Percentiles rank a stretch among this genome's conserved stretches.
These are phyloP conservation scores for Bonia amplexicaulis DNA, from an alignment of 176 grass and related monocot species.

Conservation along the genomic window DNA sequence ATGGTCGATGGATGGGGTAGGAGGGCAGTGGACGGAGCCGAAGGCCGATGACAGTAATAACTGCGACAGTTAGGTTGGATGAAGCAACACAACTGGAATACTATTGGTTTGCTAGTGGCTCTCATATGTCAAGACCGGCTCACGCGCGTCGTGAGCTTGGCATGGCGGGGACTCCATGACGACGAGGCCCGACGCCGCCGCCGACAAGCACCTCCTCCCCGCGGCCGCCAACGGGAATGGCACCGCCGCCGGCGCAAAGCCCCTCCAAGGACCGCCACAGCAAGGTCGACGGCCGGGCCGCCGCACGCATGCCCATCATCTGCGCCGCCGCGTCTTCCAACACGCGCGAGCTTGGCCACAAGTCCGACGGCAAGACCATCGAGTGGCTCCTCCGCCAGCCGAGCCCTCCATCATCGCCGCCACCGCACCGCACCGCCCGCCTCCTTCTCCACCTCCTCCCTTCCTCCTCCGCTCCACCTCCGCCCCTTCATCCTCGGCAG, in stretches of 20 bases:
- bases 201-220: conserved; percentile 41
- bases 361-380: conserved; percentile 94
- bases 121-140: too few relatives aligned
- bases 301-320: conserved; percentile 88
- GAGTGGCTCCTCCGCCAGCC: conserved; percentile 95
- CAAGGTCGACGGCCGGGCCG: conserved; percentile 79
- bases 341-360: conserved; percentile 94
- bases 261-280: conserved; percentile 89
- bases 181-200: conserved; percentile 25
- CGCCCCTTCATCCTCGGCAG: conserved; percentile 73
- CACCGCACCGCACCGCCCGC: conserved; percentile 73
- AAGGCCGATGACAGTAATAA: fast-evolving
- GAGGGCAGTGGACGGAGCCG: too few relatives aligned
- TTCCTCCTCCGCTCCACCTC: conserved; percentile 8
- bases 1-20: too few relatives aligned
- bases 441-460: conserved; percentile 68
- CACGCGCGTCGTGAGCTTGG: too few relatives aligned
- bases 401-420: conserved; percentile 94
- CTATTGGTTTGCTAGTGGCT: too few relatives aligned
- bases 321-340: conserved; percentile 94
- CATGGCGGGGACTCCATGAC: too few relatives aligned
- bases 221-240: background rate
- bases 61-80: too few relatives aligned
- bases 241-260: conserved; percentile 44
- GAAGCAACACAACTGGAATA: too few relatives aligned